Percentiles rank a stretch among this genome's conserved stretches.
Conservation (phyloP, 139 green algal species). For the Chlorella vulgaris region DNA sequence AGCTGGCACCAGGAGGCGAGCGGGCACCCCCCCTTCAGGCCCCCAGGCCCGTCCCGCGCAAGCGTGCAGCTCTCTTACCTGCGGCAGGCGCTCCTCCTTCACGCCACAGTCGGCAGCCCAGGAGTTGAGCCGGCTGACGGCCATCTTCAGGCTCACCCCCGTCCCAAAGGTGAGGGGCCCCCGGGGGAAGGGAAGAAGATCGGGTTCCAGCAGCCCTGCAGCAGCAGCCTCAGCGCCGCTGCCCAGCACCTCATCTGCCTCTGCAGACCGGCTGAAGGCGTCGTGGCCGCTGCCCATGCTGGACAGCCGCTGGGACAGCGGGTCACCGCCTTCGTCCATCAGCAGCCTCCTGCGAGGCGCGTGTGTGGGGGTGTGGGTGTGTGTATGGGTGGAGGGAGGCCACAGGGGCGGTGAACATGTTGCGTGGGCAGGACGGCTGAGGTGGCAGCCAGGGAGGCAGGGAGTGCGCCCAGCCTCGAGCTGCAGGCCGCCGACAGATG, state of each 20-base stretch:
- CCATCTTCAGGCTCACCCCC: constrained; percentile 80
- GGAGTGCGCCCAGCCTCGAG: too few species aligned
- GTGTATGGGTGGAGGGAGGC: background rate
- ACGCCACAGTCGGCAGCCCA: constrained; percentile 55
- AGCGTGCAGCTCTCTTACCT: constrained; percentile 6
- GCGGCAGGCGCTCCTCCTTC: constrained; percentile 29
- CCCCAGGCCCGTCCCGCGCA: too few species aligned
- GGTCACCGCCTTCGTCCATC: constrained; percentile 7
- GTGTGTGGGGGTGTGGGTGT: background rate
- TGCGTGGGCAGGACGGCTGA: background rate
- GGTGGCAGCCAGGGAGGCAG: background rate
- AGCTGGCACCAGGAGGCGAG: too few species aligned
- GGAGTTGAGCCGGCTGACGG: constrained; percentile 49
- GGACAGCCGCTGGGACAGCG: constrained; percentile 9
- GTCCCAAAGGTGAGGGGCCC: constrained; percentile 73
- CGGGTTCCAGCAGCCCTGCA: constrained; percentile 52
- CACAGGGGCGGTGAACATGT: background rate
- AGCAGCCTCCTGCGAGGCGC: constrained; percentile 18
- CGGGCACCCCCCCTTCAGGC: too few species aligned
- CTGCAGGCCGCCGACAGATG: background rate
- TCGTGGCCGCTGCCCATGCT: constrained; percentile 10
- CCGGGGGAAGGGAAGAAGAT: constrained; percentile 65
- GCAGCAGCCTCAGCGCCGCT: constrained; percentile 1
- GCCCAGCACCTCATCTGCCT: constrained; percentile 19
- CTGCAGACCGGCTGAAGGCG: background rate